These are phyloP conservation scores for Alternaria sp. DNA, from an alignment of 2,329 filamentous ascomycete genomes.

Conservation along the genomic window DNA sequence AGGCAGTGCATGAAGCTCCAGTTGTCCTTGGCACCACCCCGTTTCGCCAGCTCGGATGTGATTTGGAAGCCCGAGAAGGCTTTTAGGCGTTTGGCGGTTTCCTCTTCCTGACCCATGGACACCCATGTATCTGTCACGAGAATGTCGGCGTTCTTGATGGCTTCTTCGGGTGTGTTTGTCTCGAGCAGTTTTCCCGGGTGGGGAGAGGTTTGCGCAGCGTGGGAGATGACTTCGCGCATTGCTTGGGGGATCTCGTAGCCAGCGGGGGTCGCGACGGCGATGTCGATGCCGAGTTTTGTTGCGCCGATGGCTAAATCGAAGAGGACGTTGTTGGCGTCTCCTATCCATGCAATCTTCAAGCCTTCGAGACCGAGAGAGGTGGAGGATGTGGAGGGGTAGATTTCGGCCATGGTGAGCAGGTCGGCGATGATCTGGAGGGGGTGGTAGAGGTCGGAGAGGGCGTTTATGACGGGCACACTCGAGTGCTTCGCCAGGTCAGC, in stretches of 20 bases:
- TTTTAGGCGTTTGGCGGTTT: conserved; percentile 75
- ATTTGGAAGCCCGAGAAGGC: conserved; percentile 92
- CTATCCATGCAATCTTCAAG: conserved; percentile 93
- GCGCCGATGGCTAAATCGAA: conserved; percentile 91
- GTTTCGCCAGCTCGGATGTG: conserved; percentile 80
- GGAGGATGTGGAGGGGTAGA: conserved; percentile 61
- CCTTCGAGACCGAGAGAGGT: conserved; percentile 73
- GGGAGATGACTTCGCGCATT: conserved; percentile 76
- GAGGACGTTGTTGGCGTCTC: conserved; percentile 95
- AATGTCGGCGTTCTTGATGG: conserved; percentile 82
- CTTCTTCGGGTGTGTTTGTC: conserved; percentile 83
- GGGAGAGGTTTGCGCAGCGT: conserved; percentile 63
- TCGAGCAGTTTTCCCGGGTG: conserved; percentile 72
- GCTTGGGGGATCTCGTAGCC: conserved; percentile 80
- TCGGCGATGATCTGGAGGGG: conserved; percentile 95
- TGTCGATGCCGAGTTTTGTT: conserved; percentile 83
- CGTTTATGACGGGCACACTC: conserved; percentile 59
- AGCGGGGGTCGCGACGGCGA: conserved; percentile 83
- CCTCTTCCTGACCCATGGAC: conserved; percentile 95
- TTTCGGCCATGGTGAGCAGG: conserved; percentile 86
- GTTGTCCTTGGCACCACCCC: conserved; percentile 81
- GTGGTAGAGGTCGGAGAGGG: conserved; percentile 86
- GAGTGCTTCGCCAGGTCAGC: conserved; percentile 56
- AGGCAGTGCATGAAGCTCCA: conserved; percentile 99
- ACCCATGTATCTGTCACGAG: conserved; percentile 98